These are phyloP conservation scores for Leishmania major DNA, from an alignment of 208 protist genomes.

Conservation along the genomic window DNA sequence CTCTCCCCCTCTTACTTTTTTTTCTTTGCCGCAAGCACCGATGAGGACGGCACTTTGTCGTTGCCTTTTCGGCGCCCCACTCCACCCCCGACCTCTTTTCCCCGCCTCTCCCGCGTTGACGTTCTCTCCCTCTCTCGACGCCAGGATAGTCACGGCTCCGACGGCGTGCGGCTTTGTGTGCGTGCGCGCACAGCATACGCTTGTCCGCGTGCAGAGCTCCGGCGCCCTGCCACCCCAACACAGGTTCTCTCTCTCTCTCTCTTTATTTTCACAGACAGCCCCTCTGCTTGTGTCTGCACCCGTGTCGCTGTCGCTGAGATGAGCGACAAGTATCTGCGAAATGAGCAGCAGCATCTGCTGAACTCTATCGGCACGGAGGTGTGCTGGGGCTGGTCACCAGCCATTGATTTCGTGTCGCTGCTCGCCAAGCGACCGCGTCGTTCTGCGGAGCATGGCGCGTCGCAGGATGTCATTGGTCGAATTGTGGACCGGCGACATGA, in stretches of 20 bases:
- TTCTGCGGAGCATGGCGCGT: background rate
- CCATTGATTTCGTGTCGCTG: constrained; percentile 72
- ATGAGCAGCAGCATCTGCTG: constrained; percentile 79
- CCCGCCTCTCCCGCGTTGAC: no score
- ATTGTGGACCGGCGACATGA: background rate
- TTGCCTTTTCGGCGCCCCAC: background rate
- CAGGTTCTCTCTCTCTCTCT: background rate
- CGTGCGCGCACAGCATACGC: background rate
- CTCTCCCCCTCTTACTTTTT: background rate
- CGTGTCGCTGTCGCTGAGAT: constrained; percentile 26
- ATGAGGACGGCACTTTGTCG: no score
- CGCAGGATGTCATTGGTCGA: background rate
- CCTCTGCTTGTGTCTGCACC: background rate
- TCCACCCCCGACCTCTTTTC: background rate
- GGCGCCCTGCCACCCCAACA: background rate
- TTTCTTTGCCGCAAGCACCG: background rate
- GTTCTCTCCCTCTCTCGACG: background rate
- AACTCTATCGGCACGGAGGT: constrained; percentile 86
- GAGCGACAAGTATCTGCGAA: constrained; percentile 89
- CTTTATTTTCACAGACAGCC: background rate
- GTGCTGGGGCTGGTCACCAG: constrained; percentile 90
- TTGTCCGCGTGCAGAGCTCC: background rate
- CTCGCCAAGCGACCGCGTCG: constrained; percentile 29
- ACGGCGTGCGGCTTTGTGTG: background rate
- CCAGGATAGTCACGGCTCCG: background rate